Evolutionary conservation across 352 stramenopile species (phyloP), one percentile per base, ranked within the genome.

Genomic region (Stephanocyclus meneghinianus): DNA sequence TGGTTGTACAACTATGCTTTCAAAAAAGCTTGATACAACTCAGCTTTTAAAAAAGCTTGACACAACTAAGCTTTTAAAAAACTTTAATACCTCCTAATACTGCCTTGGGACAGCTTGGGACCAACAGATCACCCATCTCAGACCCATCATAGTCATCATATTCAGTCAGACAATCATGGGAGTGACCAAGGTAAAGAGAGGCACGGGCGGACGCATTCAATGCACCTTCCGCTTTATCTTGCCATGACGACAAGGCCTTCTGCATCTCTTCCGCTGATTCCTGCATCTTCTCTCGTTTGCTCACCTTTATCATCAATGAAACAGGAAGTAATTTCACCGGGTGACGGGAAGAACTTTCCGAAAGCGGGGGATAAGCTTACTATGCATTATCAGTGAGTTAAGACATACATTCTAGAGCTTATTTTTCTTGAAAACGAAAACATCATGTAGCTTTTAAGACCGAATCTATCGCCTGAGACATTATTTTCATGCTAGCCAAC

Each of bases 281-380:
- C 7, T 63, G 3, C 55, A 63, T 21, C n/a, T 11, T 32, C 7
- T 16, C 21, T 6, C 30, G 1, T 63, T n/a, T 5, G 7, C 30
- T 21, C 26, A 45, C 51, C 44, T 60, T 61, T 32, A n/a, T 56
- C 13, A 21, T 62, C 16, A 42, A 10, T 56, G 45, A 44, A 11
- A 37, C 29, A 92, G 65, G 75, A 92, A 77, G 80, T 83, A 9
- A 87, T 90, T 26, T 72, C 50, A 21, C 56, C 61, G 16, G 90
- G 91, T 44, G 87, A 95, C 76, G 91, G 88, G 15, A 66, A 63
- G 29, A 92, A 74, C 16, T 95, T 92, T 74, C 90, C 91, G 1
- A 90, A 91, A 50, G 32, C 47, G 16, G 89, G 90, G 6, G 87
- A 95, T 78, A 80, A 84, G 51, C 79, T 95, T 26, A 91, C 79